Percentiles rank a stretch among this genome's conserved stretches.
phyloP scores from a whole-genome alignment of 805 yeast species.

The Saturnispora zaruensis region DNA sequence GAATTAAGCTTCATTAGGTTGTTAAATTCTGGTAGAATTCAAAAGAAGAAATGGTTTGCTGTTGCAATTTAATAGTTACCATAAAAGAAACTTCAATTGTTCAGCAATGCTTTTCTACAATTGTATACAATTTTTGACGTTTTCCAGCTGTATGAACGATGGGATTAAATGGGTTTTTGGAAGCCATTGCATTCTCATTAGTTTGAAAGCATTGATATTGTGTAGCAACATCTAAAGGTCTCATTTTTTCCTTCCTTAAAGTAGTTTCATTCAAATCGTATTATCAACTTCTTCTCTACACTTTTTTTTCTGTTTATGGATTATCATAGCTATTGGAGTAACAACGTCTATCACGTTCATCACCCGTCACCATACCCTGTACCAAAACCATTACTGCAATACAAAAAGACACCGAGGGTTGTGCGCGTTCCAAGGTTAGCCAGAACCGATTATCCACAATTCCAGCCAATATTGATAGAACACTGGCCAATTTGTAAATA shows the following conservation, averaged over 20 bases:
- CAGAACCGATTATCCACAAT: conserved; percentile 40
- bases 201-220: no score
- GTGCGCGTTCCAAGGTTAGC: conserved; percentile 55
- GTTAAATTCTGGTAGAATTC: no score
- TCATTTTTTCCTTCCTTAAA: neutral
- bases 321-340: conserved; percentile 22
- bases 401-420: conserved; percentile 38
- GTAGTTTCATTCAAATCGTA: neutral
- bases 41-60: no score
- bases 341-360: conserved; percentile 34
- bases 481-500: neutral
- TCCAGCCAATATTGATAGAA: conserved; percentile 51
- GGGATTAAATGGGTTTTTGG: no score
- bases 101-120: no score
- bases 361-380: conserved; percentile 43
- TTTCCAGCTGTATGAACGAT: no score
- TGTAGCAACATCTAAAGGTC: no score
- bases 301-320: neutral
- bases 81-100: no score
- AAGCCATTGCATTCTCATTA: neutral
- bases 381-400: conserved; percentile 16
- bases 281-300: neutral
- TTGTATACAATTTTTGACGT: no score
- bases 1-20: no score
- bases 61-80: no score